A percentile compares a stretch with the other conserved stretches of the same genome.
Conservation (phyloP, 2,329 filamentous ascomycete genomes). For the Scedosporium minutisporum region DNA sequence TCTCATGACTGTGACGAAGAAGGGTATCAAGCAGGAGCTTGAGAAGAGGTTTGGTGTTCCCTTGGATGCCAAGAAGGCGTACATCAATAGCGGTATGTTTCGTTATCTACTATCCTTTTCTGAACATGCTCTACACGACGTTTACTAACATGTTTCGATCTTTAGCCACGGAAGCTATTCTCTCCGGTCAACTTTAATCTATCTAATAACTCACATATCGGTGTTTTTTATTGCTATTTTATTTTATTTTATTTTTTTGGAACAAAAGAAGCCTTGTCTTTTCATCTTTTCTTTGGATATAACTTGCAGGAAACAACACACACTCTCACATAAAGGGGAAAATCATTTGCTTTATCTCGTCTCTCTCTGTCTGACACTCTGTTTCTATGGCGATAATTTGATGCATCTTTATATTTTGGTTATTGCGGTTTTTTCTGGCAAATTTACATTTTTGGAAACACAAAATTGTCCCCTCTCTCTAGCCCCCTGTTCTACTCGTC, state of each 20-base stretch:
- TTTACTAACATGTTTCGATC: not conserved
- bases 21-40: constrained; percentile 88
- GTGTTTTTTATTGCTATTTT: constrained; percentile 3
- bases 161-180: constrained; percentile 62
- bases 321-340: not conserved
- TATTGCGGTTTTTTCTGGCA: not conserved
- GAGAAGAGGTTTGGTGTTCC: constrained; percentile 82
- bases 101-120: not conserved
- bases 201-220: constrained; percentile 5
- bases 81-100: constrained; percentile 81
- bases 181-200: constrained; percentile 62
- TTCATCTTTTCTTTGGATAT: not conserved
- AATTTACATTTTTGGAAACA: too few species aligned
- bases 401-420: not conserved
- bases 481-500: too few species aligned
- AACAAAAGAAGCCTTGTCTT: not conserved
- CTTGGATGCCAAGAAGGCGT: constrained; percentile 79
- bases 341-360: not conserved
- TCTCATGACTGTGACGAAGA: constrained; percentile 97
- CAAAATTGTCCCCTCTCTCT: too few species aligned
- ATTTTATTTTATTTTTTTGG: constrained; percentile 3
- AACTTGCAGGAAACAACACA: not conserved
- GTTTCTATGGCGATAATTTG: not conserved
- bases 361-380: not conserved
- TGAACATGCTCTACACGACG: constrained; percentile 7